Percentiles rank a stretch among this genome's conserved stretches.
Evolutionary conservation across 1,139 yeast genomes (phyloP).

Genomic region (Nakaseomyces bracarensis): DNA sequence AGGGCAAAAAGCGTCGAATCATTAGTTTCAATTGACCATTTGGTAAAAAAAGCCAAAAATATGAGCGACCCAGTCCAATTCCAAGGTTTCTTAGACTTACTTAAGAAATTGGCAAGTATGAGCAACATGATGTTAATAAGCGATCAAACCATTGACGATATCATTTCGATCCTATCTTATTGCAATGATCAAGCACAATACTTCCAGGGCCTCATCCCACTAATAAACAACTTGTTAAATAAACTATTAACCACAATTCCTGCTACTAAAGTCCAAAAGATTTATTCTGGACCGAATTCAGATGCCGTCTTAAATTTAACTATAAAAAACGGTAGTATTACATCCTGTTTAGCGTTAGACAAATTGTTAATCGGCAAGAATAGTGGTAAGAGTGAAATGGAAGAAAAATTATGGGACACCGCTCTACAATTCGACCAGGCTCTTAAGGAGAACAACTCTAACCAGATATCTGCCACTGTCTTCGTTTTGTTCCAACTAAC

Average conservation of each 20-base stretch:
- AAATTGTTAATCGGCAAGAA: slow-evolving; percentile 20
- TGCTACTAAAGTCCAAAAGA: slow-evolving; percentile 16
- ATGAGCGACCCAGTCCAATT: slow-evolving; percentile 29
- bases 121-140: slow-evolving; percentile 18
- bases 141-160: slow-evolving; percentile 10
- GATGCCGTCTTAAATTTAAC: slow-evolving; percentile 14
- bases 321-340: slow-evolving; percentile 14
- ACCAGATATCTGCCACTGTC: background rate
- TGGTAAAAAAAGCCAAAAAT: slow-evolving; percentile 12
- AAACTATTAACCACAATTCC: slow-evolving; percentile 26
- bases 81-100: slow-evolving; percentile 29
- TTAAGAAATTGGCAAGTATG: slow-evolving; percentile 24
- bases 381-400: slow-evolving; percentile 4
- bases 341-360: slow-evolving; percentile 18
- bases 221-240: slow-evolving; percentile 21
- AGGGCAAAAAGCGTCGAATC: slow-evolving; percentile 17
- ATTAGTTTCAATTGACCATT: slow-evolving; percentile 12
- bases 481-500: slow-evolving; percentile 23
- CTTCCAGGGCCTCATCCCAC: slow-evolving; percentile 20
- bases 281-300: slow-evolving; percentile 7
- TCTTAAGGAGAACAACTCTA: slow-evolving; percentile 12
- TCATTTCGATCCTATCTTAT: slow-evolving; percentile 16
- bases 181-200: slow-evolving; percentile 25
- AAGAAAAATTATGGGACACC: slow-evolving; percentile 17
- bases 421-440: slow-evolving; percentile 19